Percentiles rank a stretch among this genome's conserved stretches.
Evolutionary conservation across 2,329 filamentous ascomycete species (phyloP).

Genomic region (Sodiomyces alkalinus): DNA sequence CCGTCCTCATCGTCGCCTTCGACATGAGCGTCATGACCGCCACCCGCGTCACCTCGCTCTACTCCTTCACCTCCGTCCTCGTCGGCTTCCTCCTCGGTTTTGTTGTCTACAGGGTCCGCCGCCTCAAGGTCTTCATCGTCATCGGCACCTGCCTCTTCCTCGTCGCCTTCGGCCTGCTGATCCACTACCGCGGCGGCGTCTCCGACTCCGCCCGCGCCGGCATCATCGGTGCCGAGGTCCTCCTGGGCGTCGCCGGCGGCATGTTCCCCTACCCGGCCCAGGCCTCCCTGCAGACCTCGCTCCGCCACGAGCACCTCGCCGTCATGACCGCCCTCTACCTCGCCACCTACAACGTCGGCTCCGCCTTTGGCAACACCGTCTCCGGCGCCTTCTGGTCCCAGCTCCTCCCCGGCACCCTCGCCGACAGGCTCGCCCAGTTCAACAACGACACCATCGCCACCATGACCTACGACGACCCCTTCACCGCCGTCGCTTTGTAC

Average conservation of each 20-base stretch:
- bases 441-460: slow-evolving; percentile 23
- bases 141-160: slow-evolving; percentile 43
- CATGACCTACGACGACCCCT: slow-evolving; percentile 19
- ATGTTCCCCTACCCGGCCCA: slow-evolving; percentile 40
- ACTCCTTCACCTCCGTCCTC: slow-evolving; percentile 41
- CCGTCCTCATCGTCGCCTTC: slow-evolving; percentile 45
- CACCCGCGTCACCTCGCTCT: slow-evolving; percentile 44
- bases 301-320: slow-evolving; percentile 39
- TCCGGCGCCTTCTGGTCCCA: slow-evolving; percentile 50
- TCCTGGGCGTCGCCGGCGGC: slow-evolving; percentile 48
- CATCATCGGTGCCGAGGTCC: slow-evolving; percentile 45
- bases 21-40: slow-evolving; percentile 40
- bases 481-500: slow-evolving; percentile 17
- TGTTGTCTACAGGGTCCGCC: slow-evolving; percentile 39
- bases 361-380: slow-evolving; percentile 42
- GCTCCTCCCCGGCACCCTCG: slow-evolving; percentile 31
- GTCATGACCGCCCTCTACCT: slow-evolving; percentile 49
- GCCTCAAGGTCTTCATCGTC: slow-evolving; percentile 49
- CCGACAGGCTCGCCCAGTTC: slow-evolving; percentile 10
- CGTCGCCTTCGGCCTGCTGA: slow-evolving; percentile 50
- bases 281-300: slow-evolving; percentile 25
- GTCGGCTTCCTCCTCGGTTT: slow-evolving; percentile 40
- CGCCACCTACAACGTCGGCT: slow-evolving; percentile 47
- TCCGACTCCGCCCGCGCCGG: slow-evolving; percentile 29
- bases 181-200: slow-evolving; percentile 42